Evolutionary conservation across 352 stramenopile species (phyloP).

Genomic region (Pythium guiyangense): DNA sequence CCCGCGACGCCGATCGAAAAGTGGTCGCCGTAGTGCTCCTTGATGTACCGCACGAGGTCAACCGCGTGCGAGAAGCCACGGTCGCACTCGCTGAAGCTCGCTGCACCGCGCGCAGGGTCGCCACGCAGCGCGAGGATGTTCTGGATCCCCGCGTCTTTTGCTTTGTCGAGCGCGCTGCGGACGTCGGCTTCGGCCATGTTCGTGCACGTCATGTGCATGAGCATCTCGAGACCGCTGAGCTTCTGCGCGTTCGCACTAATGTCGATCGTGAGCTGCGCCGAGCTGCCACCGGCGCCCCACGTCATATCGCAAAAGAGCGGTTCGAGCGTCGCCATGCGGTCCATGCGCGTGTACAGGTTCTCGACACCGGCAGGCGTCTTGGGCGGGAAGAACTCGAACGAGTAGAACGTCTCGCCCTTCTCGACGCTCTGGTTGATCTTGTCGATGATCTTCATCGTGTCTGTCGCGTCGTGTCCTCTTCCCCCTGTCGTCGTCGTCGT

Average conservation of each 20-base stretch:
- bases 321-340: slow-evolving; percentile 92
- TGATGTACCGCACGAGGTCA: slow-evolving; percentile 97
- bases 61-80: slow-evolving; percentile 93
- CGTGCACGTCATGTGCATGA: slow-evolving; percentile 97
- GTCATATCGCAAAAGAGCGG: slow-evolving; percentile 99
- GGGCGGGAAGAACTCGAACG: slow-evolving; percentile 99
- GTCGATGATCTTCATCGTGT: slow-evolving; percentile 82
- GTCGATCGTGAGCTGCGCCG: slow-evolving; percentile 94
- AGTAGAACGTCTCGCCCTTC: slow-evolving; percentile 90
- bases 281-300: slow-evolving; percentile 97
- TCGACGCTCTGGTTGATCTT: slow-evolving; percentile 83
- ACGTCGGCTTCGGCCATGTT: slow-evolving; percentile 96
- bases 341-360: slow-evolving; percentile 97
- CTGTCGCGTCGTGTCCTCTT: neutral
- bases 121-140: slow-evolving; percentile 99
- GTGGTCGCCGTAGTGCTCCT: slow-evolving; percentile 90
- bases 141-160: slow-evolving; percentile 91
- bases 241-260: slow-evolving; percentile 91
- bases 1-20: slow-evolving; percentile 97
- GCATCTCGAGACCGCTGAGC: slow-evolving; percentile 88
- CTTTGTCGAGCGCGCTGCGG: slow-evolving; percentile 88
- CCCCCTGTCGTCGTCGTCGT: neutral
- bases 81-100: slow-evolving; percentile 88
- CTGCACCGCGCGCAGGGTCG: slow-evolving; percentile 91
- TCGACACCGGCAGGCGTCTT: slow-evolving; percentile 94